Evolutionary conservation across 129 eudicot species (phyloP), one percentile per base, ranked within the genome.

Genomic region (Artemisia argyi): DNA sequence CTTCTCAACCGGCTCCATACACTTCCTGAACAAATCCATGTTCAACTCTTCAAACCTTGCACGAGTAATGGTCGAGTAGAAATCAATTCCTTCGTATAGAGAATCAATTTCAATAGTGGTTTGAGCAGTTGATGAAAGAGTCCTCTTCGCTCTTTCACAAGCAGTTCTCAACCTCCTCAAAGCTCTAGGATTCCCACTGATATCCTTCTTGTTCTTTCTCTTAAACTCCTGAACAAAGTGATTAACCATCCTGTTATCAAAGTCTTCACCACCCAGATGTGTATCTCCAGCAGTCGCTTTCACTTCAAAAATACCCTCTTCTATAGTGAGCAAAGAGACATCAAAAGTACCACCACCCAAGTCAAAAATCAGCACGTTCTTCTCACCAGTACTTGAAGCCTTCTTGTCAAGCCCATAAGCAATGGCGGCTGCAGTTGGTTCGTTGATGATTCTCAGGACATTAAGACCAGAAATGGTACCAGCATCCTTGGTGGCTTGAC

Each of bases 201-300:
- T 86, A 60, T 86, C 91, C 85, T 86, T 83, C 72, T 80, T 86
- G 50, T 86, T 78, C 85, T 86, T 86, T 70, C 91, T 86, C 77
- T 80, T 86, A 16, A 86, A 82, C 75, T 86, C 91, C 19, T 83
- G 81, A 78, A 82, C 91, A 74, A 86, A 86, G 53, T 86, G 91
- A 28, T 77, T 82, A 59, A 86, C 91, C 87, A 86, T 79, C 71
- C 85, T 62, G 60, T 79, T 82, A 62, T 85, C 89, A 14, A 85
- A 85, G 30, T 85, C 89, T 39, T 85, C 83, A n/a, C 89, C 89
- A 11, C 86, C 85, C 82, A 85, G 52, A 47, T 85, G 90, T 22
- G 87, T 79, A 22, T 85, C 90, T 30, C 90, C 90, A 18, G 87
- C 90, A 0, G 87, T 85, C 0, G 90, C 61, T 54, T 78, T 85